Evolutionary conservation across 257 asterid genomes (phyloP), one percentile per base, ranked within the genome.

Genomic region (Solanum sparsipilum): DNA sequence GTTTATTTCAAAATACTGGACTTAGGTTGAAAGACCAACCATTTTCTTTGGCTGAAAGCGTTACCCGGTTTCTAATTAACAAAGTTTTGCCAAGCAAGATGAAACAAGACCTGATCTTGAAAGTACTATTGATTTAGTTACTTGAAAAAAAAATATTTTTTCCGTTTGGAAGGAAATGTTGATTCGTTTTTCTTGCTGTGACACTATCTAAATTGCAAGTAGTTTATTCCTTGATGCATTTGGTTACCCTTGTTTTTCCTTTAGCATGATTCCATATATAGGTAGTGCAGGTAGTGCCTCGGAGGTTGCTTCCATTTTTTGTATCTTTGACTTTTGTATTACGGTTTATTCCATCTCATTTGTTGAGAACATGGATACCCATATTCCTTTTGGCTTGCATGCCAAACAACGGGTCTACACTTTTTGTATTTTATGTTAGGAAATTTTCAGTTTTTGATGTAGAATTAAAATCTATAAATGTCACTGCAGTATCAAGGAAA

Each of bases 401-500:
- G 68, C 48, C 85, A 21, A 39, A 38, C 46, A 38, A 38, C 10
- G 10, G 32, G n/a, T 8, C 38, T 68, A 38, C 38, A 35, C 39
- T 84, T 39, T 75, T 63, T 39, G 60, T 72, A n/a, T 15, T 44
- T 52, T 52, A 35, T 56, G n/a, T 79, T 79, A 18, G 65, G 18
- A 5, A 44, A 44, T 27, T 27, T 79, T 41, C 85, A 27, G 29
- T 44, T 79, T 7, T 27, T 16, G 9, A n/a, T 79, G 67, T 79
- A 15, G 85, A 79, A 79, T 79, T 79, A 63, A 79, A 44, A 15
- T 90, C 90, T 92, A 91, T 75, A 89, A 88, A 91, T 92, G 92
- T 90, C 91, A 81, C 91, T 93, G 94, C 96, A 93, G 95, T 91
- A 89, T 86, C 91, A 90, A 86, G 88, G 93, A 92, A 90, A 90